These are phyloP conservation scores for Phialocephala sp. DNA, from an alignment of 2,329 filamentous ascomycete species.

Conservation along the genomic window DNA sequence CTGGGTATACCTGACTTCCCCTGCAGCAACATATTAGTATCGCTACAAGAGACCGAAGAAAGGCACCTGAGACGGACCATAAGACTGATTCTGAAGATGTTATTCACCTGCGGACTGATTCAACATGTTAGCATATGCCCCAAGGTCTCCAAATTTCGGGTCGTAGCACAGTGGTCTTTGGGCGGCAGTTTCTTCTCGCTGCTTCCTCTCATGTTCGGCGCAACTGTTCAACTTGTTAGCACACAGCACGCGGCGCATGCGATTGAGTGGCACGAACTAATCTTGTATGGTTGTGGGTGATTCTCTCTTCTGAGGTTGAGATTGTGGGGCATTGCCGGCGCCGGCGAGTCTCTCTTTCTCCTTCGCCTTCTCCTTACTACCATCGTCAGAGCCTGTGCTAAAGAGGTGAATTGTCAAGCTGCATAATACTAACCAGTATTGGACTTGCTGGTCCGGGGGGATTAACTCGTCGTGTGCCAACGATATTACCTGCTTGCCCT, in stretches of 20 bases:
- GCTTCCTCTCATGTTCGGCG: slow-evolving; percentile 8
- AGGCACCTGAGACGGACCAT: background rate
- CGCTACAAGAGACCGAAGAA: background rate
- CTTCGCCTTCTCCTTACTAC: slow-evolving; percentile 2
- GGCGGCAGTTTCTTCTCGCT: background rate
- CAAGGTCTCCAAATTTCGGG: background rate
- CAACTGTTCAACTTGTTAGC: background rate
- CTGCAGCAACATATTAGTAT: background rate
- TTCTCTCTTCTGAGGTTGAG: background rate
- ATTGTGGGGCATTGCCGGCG: background rate
- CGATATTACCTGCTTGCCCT: background rate
- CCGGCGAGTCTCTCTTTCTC: background rate
- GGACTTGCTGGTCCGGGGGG: background rate
- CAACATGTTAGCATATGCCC: background rate
- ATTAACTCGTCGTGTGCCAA: background rate
- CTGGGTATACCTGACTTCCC: background rate
- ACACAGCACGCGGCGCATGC: background rate
- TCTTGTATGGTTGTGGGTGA: background rate
- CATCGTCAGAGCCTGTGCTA: background rate
- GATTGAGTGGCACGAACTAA: background rate
- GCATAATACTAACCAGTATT: background rate
- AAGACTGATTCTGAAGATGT: background rate
- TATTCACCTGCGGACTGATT: slow-evolving; percentile 2
- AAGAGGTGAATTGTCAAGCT: background rate
- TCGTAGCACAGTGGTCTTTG: background rate